Evolutionary conservation across 2,329 filamentous ascomycete genomes (phyloP).

Genomic region (Orbilia brochopaga): DNA sequence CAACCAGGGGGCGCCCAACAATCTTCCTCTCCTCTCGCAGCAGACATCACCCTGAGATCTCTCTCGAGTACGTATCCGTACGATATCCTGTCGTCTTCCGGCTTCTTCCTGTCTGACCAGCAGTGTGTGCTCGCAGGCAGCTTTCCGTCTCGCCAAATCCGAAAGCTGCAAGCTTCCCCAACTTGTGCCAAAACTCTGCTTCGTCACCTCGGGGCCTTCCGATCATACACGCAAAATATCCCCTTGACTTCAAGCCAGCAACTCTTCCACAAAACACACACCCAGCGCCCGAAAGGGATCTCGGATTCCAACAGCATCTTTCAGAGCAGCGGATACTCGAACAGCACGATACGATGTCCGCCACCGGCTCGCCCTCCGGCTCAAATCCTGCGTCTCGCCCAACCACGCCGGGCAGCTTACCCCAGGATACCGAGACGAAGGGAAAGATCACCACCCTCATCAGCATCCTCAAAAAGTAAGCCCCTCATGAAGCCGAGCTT

Average conservation of each 20-base stretch:
- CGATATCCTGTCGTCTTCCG: no score
- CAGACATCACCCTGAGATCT: slow-evolving; percentile 13
- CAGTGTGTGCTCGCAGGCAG: not conserved
- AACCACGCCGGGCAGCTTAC: slow-evolving; percentile 40
- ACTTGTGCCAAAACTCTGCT: slow-evolving; percentile 1
- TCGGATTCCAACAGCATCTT: not conserved
- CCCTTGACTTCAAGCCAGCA: no score
- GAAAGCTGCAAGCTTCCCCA: not conserved
- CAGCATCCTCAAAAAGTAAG: slow-evolving; percentile 38
- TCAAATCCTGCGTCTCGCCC: slow-evolving; percentile 47
- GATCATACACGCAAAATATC: not conserved
- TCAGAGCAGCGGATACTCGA: not conserved
- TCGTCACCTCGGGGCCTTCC: not conserved
- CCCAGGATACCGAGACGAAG: slow-evolving; percentile 38
- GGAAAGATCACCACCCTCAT: slow-evolving; percentile 35
- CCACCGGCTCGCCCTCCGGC: slow-evolving; percentile 31
- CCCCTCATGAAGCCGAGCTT: not conserved
- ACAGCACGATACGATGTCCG: slow-evolving; percentile 30
- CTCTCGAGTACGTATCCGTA: slow-evolving; percentile 13
- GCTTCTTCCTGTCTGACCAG: slow-evolving; percentile 1
- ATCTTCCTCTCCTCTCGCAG: slow-evolving; percentile 21
- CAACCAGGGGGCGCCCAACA: slow-evolving; percentile 13
- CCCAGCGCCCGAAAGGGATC: not conserved
- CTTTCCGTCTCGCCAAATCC: not conserved
- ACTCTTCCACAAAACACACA: not conserved